These are phyloP conservation scores for Vigna nakashimae DNA, from an alignment of 306 rosid genomes.

Conservation along the genomic window DNA sequence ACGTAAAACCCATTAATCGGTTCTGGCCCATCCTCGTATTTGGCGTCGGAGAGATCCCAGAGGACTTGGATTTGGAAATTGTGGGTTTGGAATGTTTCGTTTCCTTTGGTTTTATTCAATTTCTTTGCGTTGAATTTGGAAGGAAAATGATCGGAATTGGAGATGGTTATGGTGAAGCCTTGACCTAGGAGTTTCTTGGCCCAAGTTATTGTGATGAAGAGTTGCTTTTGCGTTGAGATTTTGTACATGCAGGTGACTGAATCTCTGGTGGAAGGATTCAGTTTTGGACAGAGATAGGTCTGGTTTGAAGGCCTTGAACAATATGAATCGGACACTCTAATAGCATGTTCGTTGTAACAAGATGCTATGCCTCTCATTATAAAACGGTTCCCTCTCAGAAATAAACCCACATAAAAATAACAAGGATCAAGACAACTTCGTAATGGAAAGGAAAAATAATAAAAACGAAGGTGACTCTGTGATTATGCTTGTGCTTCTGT, in stretches of 20 bases:
- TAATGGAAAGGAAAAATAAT: constrained; percentile 23
- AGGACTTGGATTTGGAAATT: constrained; percentile 46
- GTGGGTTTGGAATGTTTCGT: constrained; percentile 43
- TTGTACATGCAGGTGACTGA: constrained; percentile 65
- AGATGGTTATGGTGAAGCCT: constrained; percentile 54
- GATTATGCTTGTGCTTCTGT: constrained; percentile 41
- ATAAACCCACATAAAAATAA: constrained; percentile 38
- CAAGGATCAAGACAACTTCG: constrained; percentile 32
- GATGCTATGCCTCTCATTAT: constrained; percentile 77
- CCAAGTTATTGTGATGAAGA: constrained; percentile 67
- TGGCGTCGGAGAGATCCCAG: constrained; percentile 80
- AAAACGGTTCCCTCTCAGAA: constrained; percentile 3
- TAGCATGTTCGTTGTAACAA: constrained; percentile 90
- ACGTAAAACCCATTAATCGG: constrained; percentile 67
- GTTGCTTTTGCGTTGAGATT: constrained; percentile 51
- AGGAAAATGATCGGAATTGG: constrained; percentile 13
- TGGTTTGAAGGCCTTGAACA: constrained; percentile 79
- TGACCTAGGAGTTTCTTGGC: constrained; percentile 50
- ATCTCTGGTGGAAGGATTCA: constrained; percentile 52
- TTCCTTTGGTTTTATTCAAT: constrained; percentile 53
- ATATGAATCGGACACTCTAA: constrained; percentile 80
- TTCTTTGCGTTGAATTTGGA: constrained; percentile 25
- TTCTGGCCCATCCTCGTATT: constrained; percentile 66
- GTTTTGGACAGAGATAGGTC: constrained; percentile 58
- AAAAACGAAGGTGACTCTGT: constrained; percentile 10